A percentile compares a stretch with the other conserved stretches of the same genome.
These are phyloP conservation scores for Coniferiporia weirii DNA, from an alignment of 1,284 basidiomycete genomes.

Conservation along the genomic window DNA sequence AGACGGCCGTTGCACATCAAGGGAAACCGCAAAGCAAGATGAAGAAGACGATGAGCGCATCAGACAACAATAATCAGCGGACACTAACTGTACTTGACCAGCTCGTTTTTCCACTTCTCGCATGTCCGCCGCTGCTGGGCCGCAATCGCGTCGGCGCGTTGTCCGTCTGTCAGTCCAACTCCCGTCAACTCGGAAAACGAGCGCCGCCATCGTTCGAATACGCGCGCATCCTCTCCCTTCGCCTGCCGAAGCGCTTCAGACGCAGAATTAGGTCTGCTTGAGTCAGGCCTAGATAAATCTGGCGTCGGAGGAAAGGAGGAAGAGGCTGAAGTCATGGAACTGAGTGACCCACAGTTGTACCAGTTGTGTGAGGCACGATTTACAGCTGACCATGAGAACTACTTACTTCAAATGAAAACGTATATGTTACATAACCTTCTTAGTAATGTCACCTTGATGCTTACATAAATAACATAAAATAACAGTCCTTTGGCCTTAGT, in stretches of 20 bases:
- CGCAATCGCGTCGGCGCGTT: constrained; percentile 41
- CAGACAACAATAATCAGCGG: constrained; percentile 1
- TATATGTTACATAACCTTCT: too few species aligned
- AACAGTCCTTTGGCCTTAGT: too few species aligned
- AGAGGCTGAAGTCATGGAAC: neutral
- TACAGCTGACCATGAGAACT: neutral
- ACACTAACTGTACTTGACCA: constrained; percentile 47
- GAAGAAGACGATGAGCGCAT: neutral
- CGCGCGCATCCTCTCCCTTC: constrained; percentile 8
- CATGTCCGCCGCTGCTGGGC: constrained; percentile 41
- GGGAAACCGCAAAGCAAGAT: neutral
- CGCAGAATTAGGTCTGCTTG: neutral
- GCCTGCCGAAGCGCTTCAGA: neutral
- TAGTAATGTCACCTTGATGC: too few species aligned
- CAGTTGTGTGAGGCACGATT: neutral
- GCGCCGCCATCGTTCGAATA: constrained; percentile 38
- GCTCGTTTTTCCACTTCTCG: constrained; percentile 53
- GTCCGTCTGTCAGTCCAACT: constrained; percentile 48
- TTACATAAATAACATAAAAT: too few species aligned
- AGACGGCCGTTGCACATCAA: neutral
- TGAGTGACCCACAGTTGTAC: neutral
- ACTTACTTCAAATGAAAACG: too few species aligned
- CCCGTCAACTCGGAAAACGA: constrained; percentile 51
- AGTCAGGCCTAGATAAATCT: neutral
- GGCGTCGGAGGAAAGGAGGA: neutral